A percentile compares a stretch with the other conserved stretches of the same genome.
Conservation (phyloP, 257 asterid genomes). For the Nicotiana undulata region DNA sequence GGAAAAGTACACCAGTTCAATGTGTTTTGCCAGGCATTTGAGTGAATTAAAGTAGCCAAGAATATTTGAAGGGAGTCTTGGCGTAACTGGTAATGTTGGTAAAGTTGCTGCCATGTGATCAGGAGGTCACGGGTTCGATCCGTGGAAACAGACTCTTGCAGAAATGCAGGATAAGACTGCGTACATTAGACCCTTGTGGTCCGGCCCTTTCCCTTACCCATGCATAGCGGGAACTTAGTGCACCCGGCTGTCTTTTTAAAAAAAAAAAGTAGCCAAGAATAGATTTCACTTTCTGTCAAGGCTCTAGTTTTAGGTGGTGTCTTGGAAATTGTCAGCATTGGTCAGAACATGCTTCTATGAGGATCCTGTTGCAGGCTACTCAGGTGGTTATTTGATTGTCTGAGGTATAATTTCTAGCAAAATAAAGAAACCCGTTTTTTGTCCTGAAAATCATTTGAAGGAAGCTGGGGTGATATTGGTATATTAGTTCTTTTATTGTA, state of each 20-base stretch:
- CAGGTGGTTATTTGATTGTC: background rate
- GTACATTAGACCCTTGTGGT: too few relatives aligned
- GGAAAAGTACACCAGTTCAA: background rate
- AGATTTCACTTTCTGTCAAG: background rate
- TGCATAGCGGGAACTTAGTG: too few relatives aligned
- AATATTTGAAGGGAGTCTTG: too few relatives aligned
- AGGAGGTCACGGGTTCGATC: too few relatives aligned
- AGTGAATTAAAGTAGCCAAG: background rate
- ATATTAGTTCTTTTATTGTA: too few relatives aligned
- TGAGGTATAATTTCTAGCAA: background rate
- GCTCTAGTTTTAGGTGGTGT: background rate
- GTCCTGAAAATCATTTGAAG: background rate
- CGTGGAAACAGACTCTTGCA: too few relatives aligned
- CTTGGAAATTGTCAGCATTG: background rate
- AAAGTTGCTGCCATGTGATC: too few relatives aligned
- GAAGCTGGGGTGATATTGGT: background rate
- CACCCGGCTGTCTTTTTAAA: too few relatives aligned
- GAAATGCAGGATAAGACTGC: too few relatives aligned
- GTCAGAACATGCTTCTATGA: background rate
- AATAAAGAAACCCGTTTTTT: background rate
- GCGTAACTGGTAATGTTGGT: too few relatives aligned
- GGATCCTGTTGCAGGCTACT: background rate
- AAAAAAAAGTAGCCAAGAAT: background rate
- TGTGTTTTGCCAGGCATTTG: background rate
- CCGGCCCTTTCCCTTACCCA: too few relatives aligned